Base-by-base conservation (phyloP, 2,329 filamentous ascomycete species). In the Penicillium sp. region DNA sequence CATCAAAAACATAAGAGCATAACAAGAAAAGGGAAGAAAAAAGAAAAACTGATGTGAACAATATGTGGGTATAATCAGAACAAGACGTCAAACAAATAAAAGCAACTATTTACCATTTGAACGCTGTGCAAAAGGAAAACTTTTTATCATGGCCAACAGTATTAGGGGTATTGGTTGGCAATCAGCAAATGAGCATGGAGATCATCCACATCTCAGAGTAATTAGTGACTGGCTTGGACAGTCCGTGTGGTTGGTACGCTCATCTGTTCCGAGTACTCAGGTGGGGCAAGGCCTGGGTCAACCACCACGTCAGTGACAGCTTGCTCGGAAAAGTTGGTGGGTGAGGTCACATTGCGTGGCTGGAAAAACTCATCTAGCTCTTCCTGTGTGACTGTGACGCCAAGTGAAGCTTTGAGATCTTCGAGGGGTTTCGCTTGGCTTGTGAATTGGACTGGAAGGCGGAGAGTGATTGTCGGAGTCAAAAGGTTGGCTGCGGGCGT, bases 401-500 rank as follows among this genome's bases (percentile, higher is more conserved):
- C 58, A 2, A 59, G 41, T 1, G 47, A 26, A 4, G 53, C 49
- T 48, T 59, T 62, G 4, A 56, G 7, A 0, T 57, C 43, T 9
- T 51, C 50, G 2, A 44, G 51, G 11, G 43, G 47, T 23, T 59
- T 60, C 2, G 62, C 43, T 19, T 56, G 61, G 30, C 64, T 67
- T 11, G 63, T 69, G 39, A 80, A 61, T 61, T 79, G 77, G 19
- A 79, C 67, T 0, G 78, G 78, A 0, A 79, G 46, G 19, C 71
- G 73, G 18, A 79, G 64, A 1, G 70, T 71, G 30, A 77, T 59
- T 10, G 68, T 70, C 2, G 76, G 73, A 4, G 68, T 71, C 43
- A 73, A 64, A 7, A 77, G 66, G 30, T 73, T 71, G 48, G 75
- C 69, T 43, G 76, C 70, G 0, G 79, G 77, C 0, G 79, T 78